Conservation (phyloP, 495 filamentous ascomycete species). For the Thozetella sp. region DNA sequence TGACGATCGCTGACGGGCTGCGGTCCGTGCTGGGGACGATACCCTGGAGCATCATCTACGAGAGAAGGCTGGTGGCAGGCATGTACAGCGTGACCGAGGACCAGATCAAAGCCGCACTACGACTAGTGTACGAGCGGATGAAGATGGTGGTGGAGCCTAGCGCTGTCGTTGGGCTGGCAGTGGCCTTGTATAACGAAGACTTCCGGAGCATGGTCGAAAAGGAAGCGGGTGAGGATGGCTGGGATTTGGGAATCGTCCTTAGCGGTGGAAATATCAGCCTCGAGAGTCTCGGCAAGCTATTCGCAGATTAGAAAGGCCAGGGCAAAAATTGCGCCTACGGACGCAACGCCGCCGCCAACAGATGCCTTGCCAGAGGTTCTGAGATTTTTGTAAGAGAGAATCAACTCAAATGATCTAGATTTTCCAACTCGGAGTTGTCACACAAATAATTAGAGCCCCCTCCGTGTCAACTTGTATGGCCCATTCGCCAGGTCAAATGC, state of each 20-base stretch:
- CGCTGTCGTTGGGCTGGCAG: conserved; percentile 82
- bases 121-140: conserved; percentile 82
- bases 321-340: too few relatives aligned
- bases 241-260: conserved; percentile 87
- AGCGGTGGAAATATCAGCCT: conserved; percentile 91
- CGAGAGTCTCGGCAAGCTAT: conserved; percentile 73
- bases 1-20: conserved; percentile 91
- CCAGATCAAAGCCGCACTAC: conserved; percentile 78
- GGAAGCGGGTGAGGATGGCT: conserved; percentile 72
- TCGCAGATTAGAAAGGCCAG: conserved; percentile 31
- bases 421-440: too few relatives aligned
- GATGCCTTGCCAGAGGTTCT: too few relatives aligned
- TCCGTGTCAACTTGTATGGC: too few relatives aligned
- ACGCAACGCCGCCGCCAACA: too few relatives aligned
- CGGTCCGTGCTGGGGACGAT: conserved; percentile 78
- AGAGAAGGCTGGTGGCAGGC: conserved; percentile 65
- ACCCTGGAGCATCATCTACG: conserved; percentile 82
- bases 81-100: conserved; percentile 81
- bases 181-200: conserved; percentile 81
- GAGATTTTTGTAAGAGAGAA: too few relatives aligned
- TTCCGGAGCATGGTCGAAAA: conserved; percentile 71
- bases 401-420: too few relatives aligned
- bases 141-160: conserved; percentile 94
- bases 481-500: too few relatives aligned
- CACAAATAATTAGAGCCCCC: too few relatives aligned